Evolutionary conservation across 768 basidiomycete species (phyloP).

Genomic region (Pleurotus salmoneostramineus): DNA sequence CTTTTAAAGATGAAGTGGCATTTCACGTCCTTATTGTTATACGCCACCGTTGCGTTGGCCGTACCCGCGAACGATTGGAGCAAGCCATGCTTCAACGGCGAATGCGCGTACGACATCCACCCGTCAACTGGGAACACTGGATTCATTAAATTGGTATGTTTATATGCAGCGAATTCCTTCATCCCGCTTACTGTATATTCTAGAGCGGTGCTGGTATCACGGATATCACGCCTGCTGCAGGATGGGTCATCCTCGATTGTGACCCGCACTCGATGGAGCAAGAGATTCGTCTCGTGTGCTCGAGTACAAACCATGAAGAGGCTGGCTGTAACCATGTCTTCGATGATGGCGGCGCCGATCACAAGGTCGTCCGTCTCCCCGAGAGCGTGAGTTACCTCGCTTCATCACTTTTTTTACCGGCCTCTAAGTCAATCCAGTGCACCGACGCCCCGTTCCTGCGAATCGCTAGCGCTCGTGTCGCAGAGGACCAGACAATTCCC

Average conservation of each 20-base stretch:
- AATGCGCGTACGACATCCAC: slow-evolving; percentile 5
- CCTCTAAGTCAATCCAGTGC: no score
- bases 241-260: slow-evolving; percentile 34
- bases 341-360: background rate
- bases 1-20: background rate
- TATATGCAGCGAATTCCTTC: background rate
- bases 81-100: slow-evolving; percentile 4
- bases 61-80: background rate
- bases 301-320: background rate
- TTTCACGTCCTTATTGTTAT: background rate
- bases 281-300: slow-evolving; percentile 28
- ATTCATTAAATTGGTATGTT: slow-evolving; percentile 6
- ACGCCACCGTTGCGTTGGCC: background rate
- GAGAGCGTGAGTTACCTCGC: background rate
- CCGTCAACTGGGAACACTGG: slow-evolving; percentile 8
- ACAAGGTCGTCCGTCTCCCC: slow-evolving; percentile 3
- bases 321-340: slow-evolving; percentile 2
- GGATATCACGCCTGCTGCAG: slow-evolving; percentile 25
- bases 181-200: background rate
- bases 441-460: background rate
- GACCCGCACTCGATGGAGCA: slow-evolving; percentile 21
- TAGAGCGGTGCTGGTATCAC: slow-evolving; percentile 17
- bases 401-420: background rate
- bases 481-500: background rate
- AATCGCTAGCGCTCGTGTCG: background rate